phyloP scores from a whole-genome alignment of 257 asterid species.

The Coffea eugenioides region DNA sequence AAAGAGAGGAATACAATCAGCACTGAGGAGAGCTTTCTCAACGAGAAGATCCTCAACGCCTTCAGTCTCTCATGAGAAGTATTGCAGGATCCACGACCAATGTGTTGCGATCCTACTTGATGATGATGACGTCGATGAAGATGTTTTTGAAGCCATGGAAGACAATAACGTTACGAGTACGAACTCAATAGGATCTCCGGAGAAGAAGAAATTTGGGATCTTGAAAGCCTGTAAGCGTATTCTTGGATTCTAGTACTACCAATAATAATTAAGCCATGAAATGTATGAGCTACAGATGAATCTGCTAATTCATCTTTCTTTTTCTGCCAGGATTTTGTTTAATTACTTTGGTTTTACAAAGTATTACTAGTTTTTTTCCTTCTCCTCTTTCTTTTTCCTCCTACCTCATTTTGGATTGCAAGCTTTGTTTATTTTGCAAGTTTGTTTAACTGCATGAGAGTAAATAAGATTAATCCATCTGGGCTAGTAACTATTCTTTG shows the following conservation, averaged over 20 bases:
- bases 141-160: background rate
- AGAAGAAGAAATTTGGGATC: conserved; percentile 30
- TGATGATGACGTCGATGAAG: conserved; percentile 1
- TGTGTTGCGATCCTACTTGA: conserved; percentile 21
- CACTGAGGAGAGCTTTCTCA: conserved; percentile 39
- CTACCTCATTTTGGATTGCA: too few relatives aligned
- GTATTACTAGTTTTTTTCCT: too few relatives aligned
- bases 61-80: conserved; percentile 41
- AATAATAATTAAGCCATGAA: background rate
- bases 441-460: background rate
- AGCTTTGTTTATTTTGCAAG: too few relatives aligned
- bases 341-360: background rate
- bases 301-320: background rate
- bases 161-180: background rate
- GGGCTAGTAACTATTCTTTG: too few relatives aligned
- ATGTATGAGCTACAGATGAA: background rate
- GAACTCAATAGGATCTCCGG: conserved; percentile 2
- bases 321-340: too few relatives aligned
- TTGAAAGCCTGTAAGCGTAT: conserved; percentile 48
- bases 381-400: too few relatives aligned
- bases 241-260: conserved; percentile 29
- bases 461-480: too few relatives aligned
- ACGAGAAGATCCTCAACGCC: conserved; percentile 37
- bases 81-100: conserved; percentile 52
- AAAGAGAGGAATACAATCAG: conserved; percentile 12